Evolutionary conservation across 352 stramenopile genomes (phyloP), one percentile per base, ranked within the genome.

Genomic region (Phytopythium boreale): DNA sequence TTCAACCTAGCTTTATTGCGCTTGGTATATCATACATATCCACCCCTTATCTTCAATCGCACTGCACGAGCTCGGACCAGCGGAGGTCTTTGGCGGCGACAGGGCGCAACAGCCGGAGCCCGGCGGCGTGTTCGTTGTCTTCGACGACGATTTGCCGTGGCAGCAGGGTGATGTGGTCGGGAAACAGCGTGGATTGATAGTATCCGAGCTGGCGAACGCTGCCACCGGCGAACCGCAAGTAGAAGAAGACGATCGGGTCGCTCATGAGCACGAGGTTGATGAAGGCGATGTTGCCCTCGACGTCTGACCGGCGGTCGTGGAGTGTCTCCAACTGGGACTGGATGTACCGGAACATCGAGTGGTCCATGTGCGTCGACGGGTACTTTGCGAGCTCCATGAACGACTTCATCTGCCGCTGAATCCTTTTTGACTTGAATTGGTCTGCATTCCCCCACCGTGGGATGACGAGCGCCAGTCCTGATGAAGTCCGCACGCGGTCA

Each of bases 211-310:
- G 34, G 31, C 53, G 53, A 6, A 47, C 56, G 4, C 29, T 31
- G 24, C 47, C 37, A 7, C 62, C 57, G n/a, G 56, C 47, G 4
- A 44, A 19, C 14, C 49, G 26, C 14, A 78, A 43, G 56, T 72
- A 80, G 37, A 67, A 61, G n/a, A n/a, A n/a, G n/a, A 75, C 69
- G 3, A 83, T 53, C 6, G 75, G 75, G 49, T 80, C 72, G 27
- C 72, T 83, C 72, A 83, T 73, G 5, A 75, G 29, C 9, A 77
- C 70, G 9, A 75, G 50, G 34, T 76, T 82, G 62, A 80, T 76
- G 39, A 80, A 74, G 0, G 74, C 69, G 17, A 77, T 56, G 39
- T 76, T 75, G 4, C 64, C 64, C 36, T 73, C n/a, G n/a, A n/a
- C n/a, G n/a, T n/a, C n/a, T n/a, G n/a, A n/a, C 63, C 12, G 75